Evolutionary conservation across 73 alveolate genomes (phyloP).

Genomic region (Tetrahymena malaccensis): DNA sequence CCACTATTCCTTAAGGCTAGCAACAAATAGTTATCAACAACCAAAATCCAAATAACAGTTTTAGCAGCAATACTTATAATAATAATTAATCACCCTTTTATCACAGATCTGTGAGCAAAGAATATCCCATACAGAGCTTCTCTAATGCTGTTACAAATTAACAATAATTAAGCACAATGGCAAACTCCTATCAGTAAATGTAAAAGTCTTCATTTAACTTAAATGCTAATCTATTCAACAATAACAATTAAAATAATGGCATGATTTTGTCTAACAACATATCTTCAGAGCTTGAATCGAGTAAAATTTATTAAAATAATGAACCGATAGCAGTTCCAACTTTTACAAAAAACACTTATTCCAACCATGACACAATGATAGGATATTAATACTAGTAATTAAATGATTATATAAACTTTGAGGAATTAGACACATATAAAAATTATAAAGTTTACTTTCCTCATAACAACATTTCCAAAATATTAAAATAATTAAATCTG

Average conservation of each 20-base stretch:
- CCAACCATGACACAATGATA: neutral
- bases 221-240: neutral
- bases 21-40: neutral
- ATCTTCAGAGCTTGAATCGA: neutral
- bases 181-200: neutral
- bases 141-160: neutral
- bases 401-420: neutral
- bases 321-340: neutral
- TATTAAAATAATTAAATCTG: neutral
- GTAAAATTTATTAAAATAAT: neutral
- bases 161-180: neutral
- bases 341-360: neutral
- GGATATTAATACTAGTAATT: neutral
- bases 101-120: neutral
- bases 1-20: neutral
- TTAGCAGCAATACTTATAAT: neutral
- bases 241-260: neutral
- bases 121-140: neutral
- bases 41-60: neutral
- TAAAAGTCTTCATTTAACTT: neutral
- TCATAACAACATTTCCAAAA: neutral
- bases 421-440: neutral
- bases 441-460: neutral
- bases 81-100: neutral
- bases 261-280: neutral